Percentiles rank a stretch among this genome's conserved stretches.
Evolutionary conservation across 371 early-diverging fungal species (phyloP).

Genomic region (Mortierella sp.): DNA sequence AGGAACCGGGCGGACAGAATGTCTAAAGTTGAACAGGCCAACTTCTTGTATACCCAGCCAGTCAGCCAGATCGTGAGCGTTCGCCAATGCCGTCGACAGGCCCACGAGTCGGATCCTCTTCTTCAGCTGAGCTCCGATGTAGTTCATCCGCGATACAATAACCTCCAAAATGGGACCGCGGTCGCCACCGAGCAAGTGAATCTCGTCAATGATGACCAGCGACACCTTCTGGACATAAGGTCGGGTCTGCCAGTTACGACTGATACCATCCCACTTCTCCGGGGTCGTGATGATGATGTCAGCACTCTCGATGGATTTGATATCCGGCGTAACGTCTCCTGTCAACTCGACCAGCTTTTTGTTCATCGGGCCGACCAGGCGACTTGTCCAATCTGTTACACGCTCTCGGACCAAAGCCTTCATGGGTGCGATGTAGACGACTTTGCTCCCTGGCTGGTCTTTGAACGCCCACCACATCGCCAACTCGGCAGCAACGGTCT

Average conservation of each 20-base stretch:
- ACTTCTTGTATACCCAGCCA: conserved; percentile 93
- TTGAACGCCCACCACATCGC: conserved; percentile 83
- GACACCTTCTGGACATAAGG: conserved; percentile 88
- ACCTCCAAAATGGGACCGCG: conserved; percentile 98
- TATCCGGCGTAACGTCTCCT: conserved; percentile 96
- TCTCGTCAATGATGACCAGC: conserved; percentile 98
- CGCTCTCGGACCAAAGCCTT: conserved; percentile 99
- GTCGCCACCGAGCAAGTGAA: conserved; percentile 97
- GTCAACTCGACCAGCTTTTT: conserved; percentile 95
- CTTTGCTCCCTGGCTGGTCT: conserved; percentile 87
- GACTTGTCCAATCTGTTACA: conserved; percentile 90
- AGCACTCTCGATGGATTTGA: conserved; percentile 86
- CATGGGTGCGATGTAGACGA: conserved; percentile 99
- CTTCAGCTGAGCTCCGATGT: conserved; percentile 82
- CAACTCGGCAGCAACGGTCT: conserved; percentile 97
- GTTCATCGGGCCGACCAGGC: conserved; percentile 84
- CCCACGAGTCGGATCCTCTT: conserved; percentile 95
- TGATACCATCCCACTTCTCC: conserved; percentile 99
- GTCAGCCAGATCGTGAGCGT: conserved; percentile 95
- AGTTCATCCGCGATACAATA: conserved; percentile 98
- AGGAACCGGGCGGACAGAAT: conserved; percentile 96
- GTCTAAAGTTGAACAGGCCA: conserved; percentile 96
- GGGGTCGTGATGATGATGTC: conserved; percentile 98
- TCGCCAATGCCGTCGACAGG: conserved; percentile 98
- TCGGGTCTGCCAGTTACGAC: conserved; percentile 91